Evolutionary conservation across 768 basidiomycete genomes (phyloP), one percentile per base, ranked within the genome.

Genomic region (Tricholoma sp.): DNA sequence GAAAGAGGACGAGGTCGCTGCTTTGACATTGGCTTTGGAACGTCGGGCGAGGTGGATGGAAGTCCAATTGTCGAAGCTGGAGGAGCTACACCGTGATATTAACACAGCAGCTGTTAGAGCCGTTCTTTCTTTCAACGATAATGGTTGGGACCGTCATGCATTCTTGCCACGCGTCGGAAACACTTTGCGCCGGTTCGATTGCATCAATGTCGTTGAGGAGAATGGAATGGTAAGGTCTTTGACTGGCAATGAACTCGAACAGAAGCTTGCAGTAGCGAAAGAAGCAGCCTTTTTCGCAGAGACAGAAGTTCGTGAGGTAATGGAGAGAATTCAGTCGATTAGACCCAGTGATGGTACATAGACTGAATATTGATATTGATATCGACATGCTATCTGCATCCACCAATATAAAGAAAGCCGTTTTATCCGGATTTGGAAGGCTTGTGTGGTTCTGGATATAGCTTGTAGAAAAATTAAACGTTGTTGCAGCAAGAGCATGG

Each of bases 21-120:
- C 88, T 15, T 73, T 94, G 57, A 94, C 91, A 1, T 74, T 88
- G 50, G 91, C 90, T 7, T 80, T 94, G 45, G 91, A 92, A 67
- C 85, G 89, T 58, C 88, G 92, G n/a, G 92, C 91, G 13, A 80
- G 89, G 42, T 94, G 91, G 90, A 93, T 94, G 89, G 91, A 94
- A 70, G 88, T 91, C 18, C 91, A 93, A 68, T 71, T 94, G 15
- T 89, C 89, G 0, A 93, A 94, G 67, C 75, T 94, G 34, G 91
- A 94, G 69, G 91, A 91, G 64, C 76, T 94, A 33, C 91, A 94
- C 62, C 86, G 89, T 29, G 91, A 94, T 61, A 93, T 94, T 72
- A 94, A 94, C 69, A 89, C 83, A 2, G 91, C 91, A 6, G 90
- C 91, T 4, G 89, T 92, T 28, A 81, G 86, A 28, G 89, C 89